Evolutionary conservation across 352 stramenopile species (phyloP).

Genomic region (Nannochloropsis limnetica): DNA sequence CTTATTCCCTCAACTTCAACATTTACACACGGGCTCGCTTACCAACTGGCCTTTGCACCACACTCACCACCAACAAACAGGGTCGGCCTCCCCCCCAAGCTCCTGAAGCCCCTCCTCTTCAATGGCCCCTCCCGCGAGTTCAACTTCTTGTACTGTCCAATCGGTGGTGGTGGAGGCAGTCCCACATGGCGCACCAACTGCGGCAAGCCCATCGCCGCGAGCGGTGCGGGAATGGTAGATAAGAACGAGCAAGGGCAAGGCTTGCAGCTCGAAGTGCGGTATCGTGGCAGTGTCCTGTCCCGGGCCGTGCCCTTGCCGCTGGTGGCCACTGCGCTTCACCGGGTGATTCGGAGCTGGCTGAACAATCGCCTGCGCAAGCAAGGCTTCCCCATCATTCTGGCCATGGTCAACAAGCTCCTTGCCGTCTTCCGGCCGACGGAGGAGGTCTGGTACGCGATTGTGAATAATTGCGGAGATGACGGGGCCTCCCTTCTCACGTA

Average conservation of each 20-base stretch:
- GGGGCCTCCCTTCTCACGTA: neutral
- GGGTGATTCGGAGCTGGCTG: constrained; percentile 7
- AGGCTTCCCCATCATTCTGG: neutral
- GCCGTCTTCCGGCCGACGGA: constrained; percentile 5
- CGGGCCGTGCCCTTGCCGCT: constrained; percentile 18
- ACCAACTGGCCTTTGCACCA: neutral
- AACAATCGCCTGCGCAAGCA: neutral
- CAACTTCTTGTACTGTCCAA: constrained; percentile 1
- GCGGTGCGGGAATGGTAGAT: neutral
- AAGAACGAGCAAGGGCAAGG: neutral
- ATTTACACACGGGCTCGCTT: neutral
- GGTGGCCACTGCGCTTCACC: constrained; percentile 18
- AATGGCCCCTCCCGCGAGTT: neutral
- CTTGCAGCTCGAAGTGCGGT: constrained; percentile 16
- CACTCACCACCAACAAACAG: neutral
- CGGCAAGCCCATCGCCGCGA: neutral
- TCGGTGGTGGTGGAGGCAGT: neutral
- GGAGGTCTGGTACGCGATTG: constrained; percentile 5
- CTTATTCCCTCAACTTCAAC: neutral
- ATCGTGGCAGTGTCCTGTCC: constrained; percentile 13
- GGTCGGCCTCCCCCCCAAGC: constrained; percentile 6
- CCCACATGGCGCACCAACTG: neutral
- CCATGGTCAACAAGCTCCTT: constrained; percentile 26
- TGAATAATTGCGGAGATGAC: constrained; percentile 3
- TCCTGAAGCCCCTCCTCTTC: constrained; percentile 9